Conservation (phyloP, 257 asterid genomes). For the Jasminum sambac region DNA sequence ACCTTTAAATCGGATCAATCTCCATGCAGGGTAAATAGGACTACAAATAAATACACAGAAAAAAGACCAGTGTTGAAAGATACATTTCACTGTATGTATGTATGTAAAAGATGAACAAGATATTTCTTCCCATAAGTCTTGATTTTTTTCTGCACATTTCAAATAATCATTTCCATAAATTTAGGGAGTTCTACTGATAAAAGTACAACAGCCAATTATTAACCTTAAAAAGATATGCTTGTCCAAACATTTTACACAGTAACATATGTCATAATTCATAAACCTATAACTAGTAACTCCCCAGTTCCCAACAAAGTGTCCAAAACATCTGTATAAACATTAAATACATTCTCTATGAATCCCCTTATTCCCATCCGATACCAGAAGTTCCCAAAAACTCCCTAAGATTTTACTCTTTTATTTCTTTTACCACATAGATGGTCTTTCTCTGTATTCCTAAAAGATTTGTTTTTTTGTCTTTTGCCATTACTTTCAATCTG, state of each 20-base stretch:
- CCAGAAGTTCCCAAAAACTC: background rate
- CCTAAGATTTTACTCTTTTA: background rate
- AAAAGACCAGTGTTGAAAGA: too few species aligned
- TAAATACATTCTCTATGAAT: background rate
- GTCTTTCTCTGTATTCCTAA: background rate
- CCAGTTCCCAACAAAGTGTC: background rate
- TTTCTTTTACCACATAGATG: background rate
- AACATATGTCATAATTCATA: background rate
- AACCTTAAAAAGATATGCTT: background rate
- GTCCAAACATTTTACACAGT: background rate
- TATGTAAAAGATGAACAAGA: too few species aligned
- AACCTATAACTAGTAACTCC: background rate
- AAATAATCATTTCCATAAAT: background rate
- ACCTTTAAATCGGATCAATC: too few species aligned
- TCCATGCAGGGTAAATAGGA: too few species aligned
- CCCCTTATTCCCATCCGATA: background rate
- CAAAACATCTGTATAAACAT: background rate
- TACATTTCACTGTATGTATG: too few species aligned
- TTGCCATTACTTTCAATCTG: background rate
- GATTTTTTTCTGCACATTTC: background rate
- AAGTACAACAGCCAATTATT: background rate
- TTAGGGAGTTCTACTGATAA: background rate
- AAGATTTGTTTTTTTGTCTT: background rate
- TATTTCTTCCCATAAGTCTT: too few species aligned
- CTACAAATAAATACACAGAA: too few species aligned